These are phyloP conservation scores for Oryza glumipatula DNA, from an alignment of 176 grass and related monocot species.

Conservation along the genomic window DNA sequence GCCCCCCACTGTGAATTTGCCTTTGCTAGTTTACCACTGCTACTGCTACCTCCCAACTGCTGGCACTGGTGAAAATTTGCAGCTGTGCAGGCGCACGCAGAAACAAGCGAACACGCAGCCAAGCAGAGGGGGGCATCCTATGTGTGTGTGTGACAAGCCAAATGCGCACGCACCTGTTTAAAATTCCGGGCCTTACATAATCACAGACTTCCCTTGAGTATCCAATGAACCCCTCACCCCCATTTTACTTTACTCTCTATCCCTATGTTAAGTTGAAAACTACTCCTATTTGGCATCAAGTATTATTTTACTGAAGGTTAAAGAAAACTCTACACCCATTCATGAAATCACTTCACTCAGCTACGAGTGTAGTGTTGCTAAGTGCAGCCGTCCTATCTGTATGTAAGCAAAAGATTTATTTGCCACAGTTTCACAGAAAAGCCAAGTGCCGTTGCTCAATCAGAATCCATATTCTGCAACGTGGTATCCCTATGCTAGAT, in stretches of 20 bases:
- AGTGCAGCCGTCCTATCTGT: not conserved
- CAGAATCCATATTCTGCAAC: conserved; percentile 44
- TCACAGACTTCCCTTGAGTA: not conserved
- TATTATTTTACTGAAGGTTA: no score
- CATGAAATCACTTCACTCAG: not conserved
- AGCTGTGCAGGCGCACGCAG: conserved; percentile 1
- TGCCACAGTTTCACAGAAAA: not conserved
- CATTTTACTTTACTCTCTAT: not conserved
- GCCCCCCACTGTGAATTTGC: conserved; percentile 28
- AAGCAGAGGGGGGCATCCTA: conserved; percentile 24
- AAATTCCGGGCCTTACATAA: not conserved
- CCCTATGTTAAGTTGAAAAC: not conserved
- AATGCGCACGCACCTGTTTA: not conserved
- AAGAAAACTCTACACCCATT: not conserved
- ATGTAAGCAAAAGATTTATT: not conserved
- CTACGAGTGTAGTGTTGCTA: not conserved
- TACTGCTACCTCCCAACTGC: conserved; percentile 11
- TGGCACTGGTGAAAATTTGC: conserved; percentile 18
- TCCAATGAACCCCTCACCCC: not conserved
- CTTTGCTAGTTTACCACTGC: not conserved
- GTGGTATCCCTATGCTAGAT: not conserved
- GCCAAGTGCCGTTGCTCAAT: not conserved
- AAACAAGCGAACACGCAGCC: conserved; percentile 28
- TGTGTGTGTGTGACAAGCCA: conserved; percentile 18
- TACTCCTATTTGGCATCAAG: no score